Percentiles rank a stretch among this genome's conserved stretches.
These are phyloP conservation scores for Botryotinia globosa DNA, from an alignment of 2,329 filamentous ascomycete genomes.

Conservation along the genomic window DNA sequence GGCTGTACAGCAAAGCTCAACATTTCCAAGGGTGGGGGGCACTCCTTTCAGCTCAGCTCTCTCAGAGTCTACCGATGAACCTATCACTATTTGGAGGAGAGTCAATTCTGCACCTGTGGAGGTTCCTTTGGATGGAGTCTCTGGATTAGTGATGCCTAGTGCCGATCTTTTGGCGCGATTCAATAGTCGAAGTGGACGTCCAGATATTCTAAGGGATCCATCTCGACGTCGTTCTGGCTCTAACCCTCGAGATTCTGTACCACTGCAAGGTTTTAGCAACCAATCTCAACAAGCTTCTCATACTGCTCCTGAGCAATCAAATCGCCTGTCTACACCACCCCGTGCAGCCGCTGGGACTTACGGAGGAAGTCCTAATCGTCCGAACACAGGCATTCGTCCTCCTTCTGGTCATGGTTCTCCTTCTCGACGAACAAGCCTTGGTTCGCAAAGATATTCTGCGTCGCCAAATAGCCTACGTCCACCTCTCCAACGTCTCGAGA, in stretches of 20 bases:
- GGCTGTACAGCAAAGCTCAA: constrained; percentile 17
- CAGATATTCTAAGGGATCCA: constrained; percentile 32
- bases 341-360: constrained; percentile 23
- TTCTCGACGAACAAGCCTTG: not conserved
- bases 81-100: constrained; percentile 24
- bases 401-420: constrained; percentile 16
- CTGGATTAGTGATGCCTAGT: constrained; percentile 29
- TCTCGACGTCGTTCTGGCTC: constrained; percentile 31
- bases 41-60: not conserved
- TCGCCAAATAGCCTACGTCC: constrained; percentile 40
- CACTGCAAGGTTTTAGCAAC: not conserved
- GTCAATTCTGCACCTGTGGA: constrained; percentile 29
- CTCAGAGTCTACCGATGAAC: not conserved
- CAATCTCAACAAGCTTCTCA: constrained; percentile 18
- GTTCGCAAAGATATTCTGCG: constrained; percentile 21
- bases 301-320: constrained; percentile 3
- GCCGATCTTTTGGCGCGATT: constrained; percentile 36
- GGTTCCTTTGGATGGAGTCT: not conserved
- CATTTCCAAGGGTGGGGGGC: constrained; percentile 6
- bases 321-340: constrained; percentile 21
- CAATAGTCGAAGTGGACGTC: constrained; percentile 36
- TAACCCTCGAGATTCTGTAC: constrained; percentile 7
- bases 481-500: constrained; percentile 54
- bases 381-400: constrained; percentile 6
- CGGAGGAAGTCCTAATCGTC: constrained; percentile 18